Conservation (phyloP, 2,329 filamentous ascomycete genomes). For the Ophiostoma angusticollis region DNA sequence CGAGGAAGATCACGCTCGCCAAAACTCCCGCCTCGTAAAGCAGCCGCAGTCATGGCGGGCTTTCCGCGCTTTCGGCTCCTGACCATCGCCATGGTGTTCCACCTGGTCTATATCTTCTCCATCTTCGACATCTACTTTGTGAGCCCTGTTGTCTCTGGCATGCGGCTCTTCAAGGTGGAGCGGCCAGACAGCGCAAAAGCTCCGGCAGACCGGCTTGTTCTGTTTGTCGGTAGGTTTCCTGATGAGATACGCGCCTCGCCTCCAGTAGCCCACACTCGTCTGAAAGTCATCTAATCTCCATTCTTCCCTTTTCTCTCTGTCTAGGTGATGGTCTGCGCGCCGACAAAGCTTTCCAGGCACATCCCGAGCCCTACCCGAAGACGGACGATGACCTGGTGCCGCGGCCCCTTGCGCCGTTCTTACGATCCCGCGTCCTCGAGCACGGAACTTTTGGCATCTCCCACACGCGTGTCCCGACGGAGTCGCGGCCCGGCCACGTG, state of each 20-base stretch:
- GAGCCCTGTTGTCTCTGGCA: conserved; percentile 91
- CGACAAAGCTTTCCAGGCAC: conserved; percentile 93
- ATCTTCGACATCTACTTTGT: conserved; percentile 99
- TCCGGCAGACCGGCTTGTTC: conserved; percentile 78
- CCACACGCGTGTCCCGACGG: conserved; percentile 90
- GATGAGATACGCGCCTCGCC: too few relatives aligned
- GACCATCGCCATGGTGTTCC: conserved; percentile 79
- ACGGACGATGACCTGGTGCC: conserved; percentile 53
- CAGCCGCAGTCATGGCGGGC: conserved; percentile 32
- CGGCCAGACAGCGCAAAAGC: conserved; percentile 46
- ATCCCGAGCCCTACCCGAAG: conserved; percentile 70
- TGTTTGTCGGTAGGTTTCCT: conserved; percentile 72
- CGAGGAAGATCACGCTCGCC: too few relatives aligned
- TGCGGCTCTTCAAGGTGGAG: conserved; percentile 67
- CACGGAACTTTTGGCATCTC: conserved; percentile 95
- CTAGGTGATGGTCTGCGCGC: conserved; percentile 82
- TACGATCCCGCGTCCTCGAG: conserved; percentile 76
- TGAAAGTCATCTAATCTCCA: too few relatives aligned
- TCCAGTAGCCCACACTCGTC: too few relatives aligned
- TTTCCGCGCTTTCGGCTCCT: conserved; percentile 67
- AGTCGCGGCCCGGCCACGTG: conserved; percentile 91
- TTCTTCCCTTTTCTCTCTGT: neutral
- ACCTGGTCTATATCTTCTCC: conserved; percentile 83
- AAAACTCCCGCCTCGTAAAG: neutral
- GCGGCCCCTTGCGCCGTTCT: conserved; percentile 75